Percentiles rank a stretch among this genome's conserved stretches.
Conservation (phyloP, 306 rosid genomes). For the Cicer cuneatum region DNA sequence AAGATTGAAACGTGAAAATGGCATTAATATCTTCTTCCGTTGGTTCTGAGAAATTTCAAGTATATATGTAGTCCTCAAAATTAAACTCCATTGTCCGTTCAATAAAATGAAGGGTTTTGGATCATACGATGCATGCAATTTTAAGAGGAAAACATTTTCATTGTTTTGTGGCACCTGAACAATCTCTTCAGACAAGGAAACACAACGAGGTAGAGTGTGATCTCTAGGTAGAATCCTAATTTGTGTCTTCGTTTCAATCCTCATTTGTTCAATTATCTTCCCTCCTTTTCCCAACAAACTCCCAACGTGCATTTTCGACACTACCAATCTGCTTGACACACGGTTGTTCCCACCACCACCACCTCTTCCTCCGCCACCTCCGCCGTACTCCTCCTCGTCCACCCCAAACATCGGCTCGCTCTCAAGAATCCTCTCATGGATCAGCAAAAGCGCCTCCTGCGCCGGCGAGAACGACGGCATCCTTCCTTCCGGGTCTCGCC, state of each 20-base stretch:
- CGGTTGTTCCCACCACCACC: conserved; percentile 60
- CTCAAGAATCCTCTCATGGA: conserved; percentile 91
- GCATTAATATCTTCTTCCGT: conserved; percentile 42
- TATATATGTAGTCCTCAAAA: conserved; percentile 26
- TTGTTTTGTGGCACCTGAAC: conserved; percentile 80
- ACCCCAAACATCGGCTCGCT: conserved; percentile 67
- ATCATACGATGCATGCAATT: conserved; percentile 51
- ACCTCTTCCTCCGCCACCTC: conserved; percentile 53
- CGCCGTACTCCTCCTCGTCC: conserved; percentile 71
- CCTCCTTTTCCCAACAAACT: conserved; percentile 97
- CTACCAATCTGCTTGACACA: conserved; percentile 86
- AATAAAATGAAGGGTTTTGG: conserved; percentile 38
- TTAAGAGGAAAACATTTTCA: conserved; percentile 31
- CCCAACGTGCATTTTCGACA: conserved; percentile 97
- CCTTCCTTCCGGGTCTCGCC: conserved; percentile 92
- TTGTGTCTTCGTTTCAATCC: conserved; percentile 95
- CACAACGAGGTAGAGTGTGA: conserved; percentile 91
- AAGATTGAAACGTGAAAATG: conserved; percentile 23
- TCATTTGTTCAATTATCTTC: conserved; percentile 99
- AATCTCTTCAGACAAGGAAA: conserved; percentile 95
- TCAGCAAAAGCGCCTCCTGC: conserved; percentile 87
- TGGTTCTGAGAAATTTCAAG: conserved; percentile 28
- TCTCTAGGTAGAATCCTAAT: conserved; percentile 97
- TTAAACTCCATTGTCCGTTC: conserved; percentile 16
- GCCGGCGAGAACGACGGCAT: conserved; percentile 96